Base-by-base conservation (phyloP, 768 basidiomycete genomes). In the Kwoniella pini region DNA sequence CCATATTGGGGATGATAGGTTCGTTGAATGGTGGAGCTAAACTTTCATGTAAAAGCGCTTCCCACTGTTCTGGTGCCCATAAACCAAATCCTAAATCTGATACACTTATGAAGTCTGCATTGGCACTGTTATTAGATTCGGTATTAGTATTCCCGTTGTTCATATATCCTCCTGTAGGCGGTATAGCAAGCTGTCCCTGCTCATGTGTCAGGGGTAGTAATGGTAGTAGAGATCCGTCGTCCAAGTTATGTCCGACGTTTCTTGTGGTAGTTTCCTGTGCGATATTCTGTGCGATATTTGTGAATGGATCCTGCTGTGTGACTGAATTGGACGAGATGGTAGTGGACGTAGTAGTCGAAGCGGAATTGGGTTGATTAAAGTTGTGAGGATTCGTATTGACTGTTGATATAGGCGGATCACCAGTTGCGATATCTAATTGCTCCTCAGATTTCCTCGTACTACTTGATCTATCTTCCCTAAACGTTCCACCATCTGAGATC, bases 61-160 rank as follows among this genome's bases (percentile, higher is more conserved):
- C 57, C 61, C 61, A 67, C 13, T 54, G 45, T 51, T 45, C 62
- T 3, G 62, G 54, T 7, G 51, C 63, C 71, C 68, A 69, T 13
- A 44, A 24, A 31, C 54, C 60, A 36, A 62, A 49, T 19, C 54
- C 44, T 24, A 52, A 60, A 43, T 60, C 55, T 7, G 42, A 42
- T 5, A 42, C 33, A 17, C 22, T 48, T 4, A 48, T 49, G 28
- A 55, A 43, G 31, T 55, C 54, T 4, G 30, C 50, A 19, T 15
- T 49, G 19, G 40, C 57, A 24, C 31, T 17, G 6, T 13, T 50
- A 31, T 30, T 33, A n/a, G 48, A n/a, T 33, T 27, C 17, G 6
- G 19, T 50, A 9, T 13, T 31, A 10, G 48, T 30, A n/a, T 24
- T 50, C 48, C 17, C 30, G 19, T 50, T 50, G 15, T 22, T 50